Percentiles rank a stretch among this genome's conserved stretches.
Evolutionary conservation across 2,329 filamentous ascomycete genomes (phyloP).

Genomic region (Sclerotinia subarctica): DNA sequence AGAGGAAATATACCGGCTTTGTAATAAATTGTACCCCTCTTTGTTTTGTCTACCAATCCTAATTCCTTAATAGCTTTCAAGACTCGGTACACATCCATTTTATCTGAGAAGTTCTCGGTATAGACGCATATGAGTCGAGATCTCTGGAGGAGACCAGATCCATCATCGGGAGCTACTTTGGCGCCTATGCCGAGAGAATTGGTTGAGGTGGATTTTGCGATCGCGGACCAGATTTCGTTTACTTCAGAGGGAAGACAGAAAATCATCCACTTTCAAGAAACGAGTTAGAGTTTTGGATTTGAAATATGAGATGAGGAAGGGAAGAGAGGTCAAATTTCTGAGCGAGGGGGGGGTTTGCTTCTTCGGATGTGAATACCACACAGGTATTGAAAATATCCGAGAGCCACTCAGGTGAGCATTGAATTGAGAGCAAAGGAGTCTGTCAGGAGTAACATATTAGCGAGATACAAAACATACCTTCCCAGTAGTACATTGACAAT

Average conservation of each 20-base stretch:
- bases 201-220: conserved; percentile 64
- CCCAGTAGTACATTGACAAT: conserved; percentile 57
- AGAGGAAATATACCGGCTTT: conserved; percentile 47
- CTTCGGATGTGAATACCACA: not conserved
- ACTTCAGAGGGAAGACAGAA: conserved; percentile 56
- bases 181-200: conserved; percentile 69
- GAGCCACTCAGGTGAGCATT: conserved; percentile 49
- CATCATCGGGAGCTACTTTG: conserved; percentile 62
- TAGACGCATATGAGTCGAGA: conserved; percentile 71
- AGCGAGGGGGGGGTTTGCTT: not conserved
- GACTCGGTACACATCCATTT: conserved; percentile 65
- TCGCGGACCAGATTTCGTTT: conserved; percentile 60
- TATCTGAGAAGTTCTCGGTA: conserved; percentile 70
- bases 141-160: conserved; percentile 40
- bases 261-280: conserved; percentile 64
- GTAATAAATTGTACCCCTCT: conserved; percentile 63
- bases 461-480: conserved; percentile 51
- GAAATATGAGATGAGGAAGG: not conserved
- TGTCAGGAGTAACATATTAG: conserved; percentile 61
- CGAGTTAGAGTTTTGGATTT: conserved; percentile 39
- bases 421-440: conserved; percentile 58
- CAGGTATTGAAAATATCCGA: not conserved
- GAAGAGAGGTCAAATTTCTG: not conserved
- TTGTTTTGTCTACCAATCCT: conserved; percentile 51
- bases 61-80: conserved; percentile 59